Evolutionary conservation across 2,329 filamentous ascomycete species (phyloP).

Genomic region (Cercospora sojina): DNA sequence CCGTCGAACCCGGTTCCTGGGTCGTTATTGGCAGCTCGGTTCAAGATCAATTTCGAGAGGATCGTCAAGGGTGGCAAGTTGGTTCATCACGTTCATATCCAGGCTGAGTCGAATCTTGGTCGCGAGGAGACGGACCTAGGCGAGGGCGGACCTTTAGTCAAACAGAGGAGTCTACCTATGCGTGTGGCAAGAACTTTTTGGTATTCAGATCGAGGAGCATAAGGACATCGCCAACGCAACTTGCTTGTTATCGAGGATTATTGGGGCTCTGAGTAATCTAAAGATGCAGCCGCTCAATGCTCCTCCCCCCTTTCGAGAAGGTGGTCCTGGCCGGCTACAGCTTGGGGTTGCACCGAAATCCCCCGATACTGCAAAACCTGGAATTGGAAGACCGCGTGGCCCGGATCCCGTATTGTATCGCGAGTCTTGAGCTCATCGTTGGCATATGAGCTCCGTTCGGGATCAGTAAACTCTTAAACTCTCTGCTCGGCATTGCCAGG

Average conservation of each 20-base stretch:
- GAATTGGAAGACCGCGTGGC: no score
- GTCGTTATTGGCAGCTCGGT: background rate
- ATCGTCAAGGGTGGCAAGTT: background rate
- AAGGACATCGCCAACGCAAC: no score
- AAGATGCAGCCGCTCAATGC: background rate
- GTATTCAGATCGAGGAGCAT: background rate
- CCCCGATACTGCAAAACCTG: background rate
- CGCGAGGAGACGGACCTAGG: background rate
- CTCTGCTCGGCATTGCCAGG: background rate
- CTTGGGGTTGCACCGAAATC: background rate
- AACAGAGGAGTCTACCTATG: background rate
- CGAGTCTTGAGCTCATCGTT: background rate
- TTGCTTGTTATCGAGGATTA: background rate
- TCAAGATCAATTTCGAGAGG: background rate
- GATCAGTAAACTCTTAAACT: background rate
- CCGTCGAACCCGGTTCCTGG: background rate
- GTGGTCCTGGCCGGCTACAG: background rate
- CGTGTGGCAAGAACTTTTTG: background rate
- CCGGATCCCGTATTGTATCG: no score
- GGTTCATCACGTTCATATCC: background rate
- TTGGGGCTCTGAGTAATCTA: no score
- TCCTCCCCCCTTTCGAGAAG: background rate
- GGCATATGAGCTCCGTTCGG: background rate
- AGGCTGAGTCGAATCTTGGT: background rate
- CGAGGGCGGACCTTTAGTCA: background rate